These are phyloP conservation scores for Clarkia xantiana DNA, from an alignment of 345 rosid species.

Conservation along the genomic window DNA sequence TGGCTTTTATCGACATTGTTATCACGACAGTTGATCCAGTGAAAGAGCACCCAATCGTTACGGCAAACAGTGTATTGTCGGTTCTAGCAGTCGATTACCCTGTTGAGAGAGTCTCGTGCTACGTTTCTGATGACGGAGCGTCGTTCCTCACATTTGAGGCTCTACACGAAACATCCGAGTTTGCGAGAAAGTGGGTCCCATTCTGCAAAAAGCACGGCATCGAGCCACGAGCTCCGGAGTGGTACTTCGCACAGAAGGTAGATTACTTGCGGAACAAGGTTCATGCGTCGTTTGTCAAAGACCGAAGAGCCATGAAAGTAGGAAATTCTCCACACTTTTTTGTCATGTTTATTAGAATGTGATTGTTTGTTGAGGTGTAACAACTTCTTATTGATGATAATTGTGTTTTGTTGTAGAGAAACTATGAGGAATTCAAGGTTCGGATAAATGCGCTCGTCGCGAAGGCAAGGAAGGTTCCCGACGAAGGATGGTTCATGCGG, in stretches of 20 bases:
- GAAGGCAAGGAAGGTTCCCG: constrained; percentile 9
- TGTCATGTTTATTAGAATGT: not conserved
- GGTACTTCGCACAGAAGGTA: constrained; percentile 9
- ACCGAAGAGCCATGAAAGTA: constrained; percentile 16
- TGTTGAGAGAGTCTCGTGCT: constrained; percentile 10
- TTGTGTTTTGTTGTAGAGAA: constrained; percentile 5
- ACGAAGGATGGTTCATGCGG: constrained; percentile 14
- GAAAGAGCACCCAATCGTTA: constrained; percentile 11
- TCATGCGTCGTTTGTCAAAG: constrained; percentile 12
- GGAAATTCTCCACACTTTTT: not conserved
- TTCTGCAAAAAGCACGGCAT: constrained; percentile 13
- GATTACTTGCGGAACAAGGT: constrained; percentile 13
- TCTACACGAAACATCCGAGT: constrained; percentile 10
- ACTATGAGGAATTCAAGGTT: constrained; percentile 16
- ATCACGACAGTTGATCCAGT: constrained; percentile 9
- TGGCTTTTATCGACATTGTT: constrained; percentile 11
- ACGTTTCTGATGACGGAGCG: constrained; percentile 14
- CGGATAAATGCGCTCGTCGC: constrained; percentile 12
- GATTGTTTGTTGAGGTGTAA: not conserved
- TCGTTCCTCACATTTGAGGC: constrained; percentile 12
- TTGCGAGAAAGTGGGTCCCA: constrained; percentile 17
- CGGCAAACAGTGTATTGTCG: constrained; percentile 13
- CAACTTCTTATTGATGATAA: not conserved
- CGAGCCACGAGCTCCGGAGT: constrained; percentile 14
- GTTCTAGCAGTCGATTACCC: constrained; percentile 15